Evolutionary conservation across 2,329 filamentous ascomycete genomes (phyloP), one percentile per base, ranked within the genome.

Genomic region (Clarireedia hainanense): DNA sequence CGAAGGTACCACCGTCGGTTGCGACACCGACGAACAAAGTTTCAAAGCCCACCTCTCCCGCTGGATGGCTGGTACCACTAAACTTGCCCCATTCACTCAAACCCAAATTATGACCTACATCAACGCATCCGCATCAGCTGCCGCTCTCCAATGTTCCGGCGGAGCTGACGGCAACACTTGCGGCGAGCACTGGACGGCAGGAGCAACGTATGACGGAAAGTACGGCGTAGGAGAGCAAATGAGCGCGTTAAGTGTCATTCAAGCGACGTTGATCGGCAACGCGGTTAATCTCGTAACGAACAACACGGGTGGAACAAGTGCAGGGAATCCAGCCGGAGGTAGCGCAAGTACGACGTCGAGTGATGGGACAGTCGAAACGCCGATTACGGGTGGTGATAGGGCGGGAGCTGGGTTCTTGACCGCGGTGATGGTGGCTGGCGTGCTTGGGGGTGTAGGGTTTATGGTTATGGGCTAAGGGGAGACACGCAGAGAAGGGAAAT

Each of bases 181-280:
- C 61, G 80, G 83, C 10, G 67, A 82, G 52, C 77, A 77, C 57
- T 86, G 83, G 81, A 76, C 76, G 40, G 75, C 77, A 57, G 73
- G 70, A 20, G 72, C 70, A 0, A 70, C 70, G 6, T 86, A 78
- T 69, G 83, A 86, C 66, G 79, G 80, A 30, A 74, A 73, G 2
- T 78, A 75, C 6, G 85, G 84, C 9, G 78, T 87, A 2, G 85
- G 85, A 10, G 83, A 88, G 68, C 84, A 88, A 69, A 88, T 89
- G 84, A 76, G 80, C 1, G 83, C 80, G 3, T 72, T 88, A 66
- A 83, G 87, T 63, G 75, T 86, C 7, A 77, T 86, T 4, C 76
- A 88, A 45, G 76, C 76, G 34, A 83, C 80, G 61, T 74, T 84
- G 69, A 77, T 85, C 50, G 64, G 74, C 45, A 57, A 73, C 1